Base-by-base conservation (phyloP, 805 yeast species). In the Pichia phayaonensis region DNA sequence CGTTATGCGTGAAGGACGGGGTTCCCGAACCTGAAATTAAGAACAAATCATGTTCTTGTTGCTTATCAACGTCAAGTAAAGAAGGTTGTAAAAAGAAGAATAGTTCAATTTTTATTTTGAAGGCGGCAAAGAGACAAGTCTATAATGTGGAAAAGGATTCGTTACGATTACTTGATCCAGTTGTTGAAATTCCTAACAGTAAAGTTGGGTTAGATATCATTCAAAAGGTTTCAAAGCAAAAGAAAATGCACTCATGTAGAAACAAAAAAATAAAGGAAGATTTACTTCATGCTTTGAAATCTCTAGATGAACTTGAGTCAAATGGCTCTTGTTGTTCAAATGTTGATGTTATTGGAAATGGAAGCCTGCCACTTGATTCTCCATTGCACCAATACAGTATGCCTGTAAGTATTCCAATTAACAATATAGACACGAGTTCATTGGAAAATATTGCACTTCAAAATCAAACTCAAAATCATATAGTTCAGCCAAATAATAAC, bases 121-220 rank as follows among this genome's bases (percentile, higher is more conserved):
- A 61, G 46, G 72, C 71, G 8, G 55, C 69, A 15, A 66, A 61
- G 48, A 59, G 69, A 47, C 68, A 66, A 47, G 63, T 69, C n/a
- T 68, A 53, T 51, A 67, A 67, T 47, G 72, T 68, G 29, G 56
- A 67, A 5, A 66, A 62, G 44, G 64, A 66, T 1, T 67, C 72
- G 1, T 47, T 69, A 23, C 58, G 58, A 21, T 52, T 69, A 27
- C 47, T 69, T 31, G 66, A 63, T 15, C 72, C 72, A 3, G 69
- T 68, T 3, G 51, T 53, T 27, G 69, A 66, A 22, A 59, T 64
- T 22, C 68, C 70, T 15, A 64, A 61, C 44, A 63, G 59, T 45
- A 53, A 63, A 50, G 68, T 60, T 12, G 69, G 69, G 0, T 55
- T 61, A 18, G 65, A 65, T 18, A 49, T 65, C 29, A 65, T 66